phyloP scores from a whole-genome alignment of 1,139 yeast species.

The Williopsis jadinii region DNA sequence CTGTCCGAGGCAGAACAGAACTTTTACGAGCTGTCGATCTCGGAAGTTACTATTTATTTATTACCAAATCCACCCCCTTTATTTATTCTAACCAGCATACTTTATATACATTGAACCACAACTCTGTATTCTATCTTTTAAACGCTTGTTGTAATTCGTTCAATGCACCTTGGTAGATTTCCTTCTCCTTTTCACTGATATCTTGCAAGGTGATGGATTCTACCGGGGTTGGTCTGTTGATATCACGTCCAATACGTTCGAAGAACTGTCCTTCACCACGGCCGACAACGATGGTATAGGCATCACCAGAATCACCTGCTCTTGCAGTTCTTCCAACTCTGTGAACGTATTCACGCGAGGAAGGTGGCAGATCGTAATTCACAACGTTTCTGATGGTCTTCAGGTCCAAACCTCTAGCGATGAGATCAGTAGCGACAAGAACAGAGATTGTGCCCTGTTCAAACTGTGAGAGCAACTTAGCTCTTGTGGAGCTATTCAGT shows the following conservation, averaged over 20 bases:
- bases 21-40: no score
- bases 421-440: conserved; percentile 83
- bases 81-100: no score
- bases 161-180: conserved; percentile 37
- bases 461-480: conserved; percentile 49
- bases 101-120: no score
- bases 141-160: conserved; percentile 38
- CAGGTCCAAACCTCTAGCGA: conserved; percentile 92
- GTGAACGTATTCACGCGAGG: conserved; percentile 89
- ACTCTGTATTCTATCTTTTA: conserved; percentile 4
- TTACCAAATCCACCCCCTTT: no score
- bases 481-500: conserved; percentile 35
- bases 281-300: conserved; percentile 64
- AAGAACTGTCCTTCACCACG: conserved; percentile 65
- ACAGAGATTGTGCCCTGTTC: conserved; percentile 42
- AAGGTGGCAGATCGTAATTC: conserved; percentile 85
- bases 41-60: no score
- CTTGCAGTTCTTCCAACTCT: conserved; percentile 97
- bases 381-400: conserved; percentile 65
- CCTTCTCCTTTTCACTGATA: conserved; percentile 7
- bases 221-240: conserved; percentile 24
- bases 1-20: no score
- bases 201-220: conserved; percentile 15
- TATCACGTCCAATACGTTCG: conserved; percentile 43
- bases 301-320: conserved; percentile 73